phyloP scores from a whole-genome alignment of 2,329 filamentous ascomycete species.

The Sclerotinia nivalis region DNA sequence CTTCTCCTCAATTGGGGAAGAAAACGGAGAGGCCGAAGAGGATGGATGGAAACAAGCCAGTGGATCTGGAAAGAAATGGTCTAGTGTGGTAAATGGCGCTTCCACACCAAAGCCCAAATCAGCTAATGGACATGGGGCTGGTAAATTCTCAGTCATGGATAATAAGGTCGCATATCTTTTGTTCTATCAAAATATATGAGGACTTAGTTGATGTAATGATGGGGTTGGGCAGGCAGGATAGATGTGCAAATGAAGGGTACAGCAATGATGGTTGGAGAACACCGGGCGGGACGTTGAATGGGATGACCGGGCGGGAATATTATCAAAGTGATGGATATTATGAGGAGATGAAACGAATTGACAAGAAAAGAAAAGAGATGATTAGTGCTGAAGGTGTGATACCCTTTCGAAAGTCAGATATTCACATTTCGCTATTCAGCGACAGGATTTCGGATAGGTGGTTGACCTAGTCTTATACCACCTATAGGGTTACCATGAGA shows the following conservation, averaged over 20 bases:
- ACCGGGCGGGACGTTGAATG: background rate
- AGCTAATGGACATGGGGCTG: slow-evolving; percentile 35
- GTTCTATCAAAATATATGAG: slow-evolving; percentile 71
- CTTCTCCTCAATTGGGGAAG: slow-evolving; percentile 64
- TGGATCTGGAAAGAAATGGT: slow-evolving; percentile 72
- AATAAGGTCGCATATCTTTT: slow-evolving; percentile 97
- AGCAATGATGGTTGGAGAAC: background rate
- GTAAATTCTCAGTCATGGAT: slow-evolving; percentile 67
- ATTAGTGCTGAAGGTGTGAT: slow-evolving; percentile 7
- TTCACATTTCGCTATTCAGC: slow-evolving; percentile 2
- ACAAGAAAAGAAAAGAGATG: background rate
- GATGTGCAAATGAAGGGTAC: background rate
- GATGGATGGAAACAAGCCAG: slow-evolving; percentile 86
- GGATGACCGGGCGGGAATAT: background rate
- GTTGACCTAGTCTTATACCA: slow-evolving; percentile 6
- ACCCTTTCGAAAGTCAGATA: background rate
- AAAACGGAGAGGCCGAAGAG: slow-evolving; percentile 69
- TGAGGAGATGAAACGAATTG: slow-evolving; percentile 7
- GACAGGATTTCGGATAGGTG: background rate
- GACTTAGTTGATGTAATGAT: background rate
- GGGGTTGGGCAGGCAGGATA: background rate
- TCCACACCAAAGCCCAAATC: slow-evolving; percentile 60
- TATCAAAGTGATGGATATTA: slow-evolving; percentile 1
- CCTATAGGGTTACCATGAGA: background rate
- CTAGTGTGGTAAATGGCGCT: slow-evolving; percentile 65